phyloP scores from a whole-genome alignment of 306 rosid species.

The Castanopsis chinensis region DNA sequence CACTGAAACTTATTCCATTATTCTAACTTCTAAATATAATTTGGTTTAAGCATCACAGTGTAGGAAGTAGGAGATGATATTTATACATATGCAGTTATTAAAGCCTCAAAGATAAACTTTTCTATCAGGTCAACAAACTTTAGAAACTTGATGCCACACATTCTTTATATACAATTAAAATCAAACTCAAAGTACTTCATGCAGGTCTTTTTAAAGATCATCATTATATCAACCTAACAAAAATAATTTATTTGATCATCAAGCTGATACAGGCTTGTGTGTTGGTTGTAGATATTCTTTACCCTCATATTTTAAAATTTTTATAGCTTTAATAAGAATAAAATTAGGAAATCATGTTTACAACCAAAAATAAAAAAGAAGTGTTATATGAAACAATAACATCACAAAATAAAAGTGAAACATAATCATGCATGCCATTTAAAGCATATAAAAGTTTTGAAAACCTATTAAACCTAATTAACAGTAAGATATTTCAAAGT shows the following conservation, averaged over 20 bases:
- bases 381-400: background rate
- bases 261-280: background rate
- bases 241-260: background rate
- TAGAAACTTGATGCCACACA: background rate
- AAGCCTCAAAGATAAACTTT: background rate
- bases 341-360: background rate
- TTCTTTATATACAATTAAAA: background rate
- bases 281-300: background rate
- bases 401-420: background rate
- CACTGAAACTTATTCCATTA: background rate
- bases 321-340: background rate
- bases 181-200: background rate
- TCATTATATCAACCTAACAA: background rate
- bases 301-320: background rate
- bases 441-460: background rate
- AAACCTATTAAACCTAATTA: background rate
- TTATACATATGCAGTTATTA: background rate
- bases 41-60: background rate
- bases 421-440: background rate
- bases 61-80: background rate
- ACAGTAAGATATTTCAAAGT: background rate
- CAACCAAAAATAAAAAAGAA: background rate
- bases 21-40: background rate
- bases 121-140: background rate
- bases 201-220: background rate